These are phyloP conservation scores for Solanum pimpinellifolium DNA, from an alignment of 257 asterid species.

Conservation along the genomic window DNA sequence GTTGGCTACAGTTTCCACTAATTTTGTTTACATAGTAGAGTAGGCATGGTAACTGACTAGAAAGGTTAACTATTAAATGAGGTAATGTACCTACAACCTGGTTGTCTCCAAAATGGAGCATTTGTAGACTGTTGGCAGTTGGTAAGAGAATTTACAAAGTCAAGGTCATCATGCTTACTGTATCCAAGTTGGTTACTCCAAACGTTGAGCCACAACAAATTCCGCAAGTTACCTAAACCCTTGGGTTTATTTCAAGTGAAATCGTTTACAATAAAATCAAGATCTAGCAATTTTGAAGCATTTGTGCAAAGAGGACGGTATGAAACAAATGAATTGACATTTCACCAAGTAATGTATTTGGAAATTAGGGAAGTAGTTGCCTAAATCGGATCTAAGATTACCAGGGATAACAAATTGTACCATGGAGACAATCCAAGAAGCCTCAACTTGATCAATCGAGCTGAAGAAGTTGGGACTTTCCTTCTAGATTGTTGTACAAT, in stretches of 20 bases:
- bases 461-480: slow-evolving; percentile 21
- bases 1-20: slow-evolving; percentile 15
- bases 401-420: slow-evolving; percentile 26
- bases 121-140: slow-evolving; percentile 25
- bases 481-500: slow-evolving; percentile 24
- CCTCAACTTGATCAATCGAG: slow-evolving; percentile 7
- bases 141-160: slow-evolving; percentile 19
- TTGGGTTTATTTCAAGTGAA: slow-evolving; percentile 30
- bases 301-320: slow-evolving; percentile 31
- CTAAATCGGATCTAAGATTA: slow-evolving; percentile 18
- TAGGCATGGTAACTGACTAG: slow-evolving; percentile 18
- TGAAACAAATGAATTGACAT: slow-evolving; percentile 22
- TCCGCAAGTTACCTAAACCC: slow-evolving; percentile 16
- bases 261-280: slow-evolving; percentile 21
- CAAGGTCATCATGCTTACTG: slow-evolving; percentile 15
- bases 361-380: slow-evolving; percentile 21
- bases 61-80: slow-evolving; percentile 13
- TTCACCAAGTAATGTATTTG: slow-evolving; percentile 11
- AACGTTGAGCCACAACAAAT: slow-evolving; percentile 8
- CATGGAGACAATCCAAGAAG: slow-evolving; percentile 8
- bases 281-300: slow-evolving; percentile 14
- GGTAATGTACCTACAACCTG: slow-evolving; percentile 26
- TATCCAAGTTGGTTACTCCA: slow-evolving; percentile 19
- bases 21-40: slow-evolving; percentile 3
- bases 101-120: slow-evolving; percentile 16